Percentiles rank a stretch among this genome's conserved stretches.
phyloP scores from a whole-genome alignment of 2,329 filamentous ascomycete genomes.

The Didymella glomerata region DNA sequence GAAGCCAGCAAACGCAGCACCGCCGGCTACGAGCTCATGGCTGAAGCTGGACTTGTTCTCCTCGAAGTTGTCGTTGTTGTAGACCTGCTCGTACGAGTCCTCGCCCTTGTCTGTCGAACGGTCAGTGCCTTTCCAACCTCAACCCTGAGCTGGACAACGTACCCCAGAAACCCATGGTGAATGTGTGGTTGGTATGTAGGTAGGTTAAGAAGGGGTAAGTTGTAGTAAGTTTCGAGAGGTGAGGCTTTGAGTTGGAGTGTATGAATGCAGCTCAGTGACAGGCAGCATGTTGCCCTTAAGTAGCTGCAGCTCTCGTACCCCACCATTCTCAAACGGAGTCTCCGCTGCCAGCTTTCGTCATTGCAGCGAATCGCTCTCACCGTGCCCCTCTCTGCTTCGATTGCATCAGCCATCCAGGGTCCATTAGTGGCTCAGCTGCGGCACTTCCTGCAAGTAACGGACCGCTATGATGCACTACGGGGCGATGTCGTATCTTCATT shows the following conservation, averaged over 20 bases:
- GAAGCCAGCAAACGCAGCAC: conserved; percentile 80
- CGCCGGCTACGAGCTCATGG: conserved; percentile 79
- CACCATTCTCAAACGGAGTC: conserved; percentile 6
- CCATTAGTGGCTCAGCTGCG: conserved; percentile 34
- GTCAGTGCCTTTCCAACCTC: neutral
- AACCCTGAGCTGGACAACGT: conserved; percentile 10
- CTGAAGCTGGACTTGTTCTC: conserved; percentile 69
- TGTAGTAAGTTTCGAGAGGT: neutral
- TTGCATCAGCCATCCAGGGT: conserved; percentile 31
- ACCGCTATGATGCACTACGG: conserved; percentile 29
- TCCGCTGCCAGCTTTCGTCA: conserved; percentile 25
- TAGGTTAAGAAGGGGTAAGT: neutral
- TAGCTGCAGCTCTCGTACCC: conserved; percentile 20
- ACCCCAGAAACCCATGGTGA: conserved; percentile 58
- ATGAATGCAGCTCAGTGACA: neutral
- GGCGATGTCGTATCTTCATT: conserved; percentile 22
- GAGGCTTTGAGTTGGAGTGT: neutral
- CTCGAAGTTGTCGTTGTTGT: conserved; percentile 56
- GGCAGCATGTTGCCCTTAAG: conserved; percentile 22
- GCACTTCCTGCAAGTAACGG: conserved; percentile 2
- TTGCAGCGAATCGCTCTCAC: conserved; percentile 19
- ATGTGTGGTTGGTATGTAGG: conserved; percentile 4
- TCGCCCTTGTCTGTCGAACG: conserved; percentile 59
- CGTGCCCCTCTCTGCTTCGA: conserved; percentile 32
- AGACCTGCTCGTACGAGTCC: conserved; percentile 64